These are phyloP conservation scores for Syzygium jambos DNA, from an alignment of 345 rosid genomes.

Conservation along the genomic window DNA sequence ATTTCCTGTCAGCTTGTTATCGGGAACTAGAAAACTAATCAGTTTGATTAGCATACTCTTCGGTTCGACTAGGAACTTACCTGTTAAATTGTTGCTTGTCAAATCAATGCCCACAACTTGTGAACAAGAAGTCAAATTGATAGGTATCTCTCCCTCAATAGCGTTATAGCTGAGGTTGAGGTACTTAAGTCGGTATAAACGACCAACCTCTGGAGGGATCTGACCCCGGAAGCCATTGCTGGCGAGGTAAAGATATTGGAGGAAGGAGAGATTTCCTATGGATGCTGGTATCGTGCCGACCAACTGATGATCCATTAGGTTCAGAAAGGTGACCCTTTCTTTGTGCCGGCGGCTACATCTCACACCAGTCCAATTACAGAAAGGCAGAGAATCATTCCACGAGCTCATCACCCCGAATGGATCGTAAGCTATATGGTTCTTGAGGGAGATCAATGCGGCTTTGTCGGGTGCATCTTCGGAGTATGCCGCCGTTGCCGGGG, in stretches of 20 bases:
- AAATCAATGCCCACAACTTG: not conserved
- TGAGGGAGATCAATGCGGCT: not conserved
- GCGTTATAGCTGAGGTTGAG: not conserved
- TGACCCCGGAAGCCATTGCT: not conserved
- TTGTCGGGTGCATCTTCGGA: not conserved
- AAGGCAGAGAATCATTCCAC: slow-evolving; percentile 4
- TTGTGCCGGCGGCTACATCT: slow-evolving; percentile 5
- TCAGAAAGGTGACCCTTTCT: not conserved
- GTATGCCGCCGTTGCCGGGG: not conserved
- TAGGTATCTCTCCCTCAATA: not conserved
- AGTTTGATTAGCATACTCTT: not conserved
- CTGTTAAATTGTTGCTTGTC: not conserved
- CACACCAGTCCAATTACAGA: slow-evolving; percentile 8
- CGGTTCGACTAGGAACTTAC: not conserved
- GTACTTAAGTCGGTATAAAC: not conserved
- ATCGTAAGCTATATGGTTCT: not conserved
- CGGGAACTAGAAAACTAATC: not conserved
- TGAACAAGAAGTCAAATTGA: not conserved
- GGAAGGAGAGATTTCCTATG: slow-evolving; percentile 17
- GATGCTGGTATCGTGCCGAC: slow-evolving; percentile 2
- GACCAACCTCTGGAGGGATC: slow-evolving; percentile 4
- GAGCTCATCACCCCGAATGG: slow-evolving; percentile 3
- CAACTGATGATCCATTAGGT: not conserved
- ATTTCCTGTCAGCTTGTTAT: not conserved
- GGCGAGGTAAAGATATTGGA: not conserved